Base-by-base conservation (phyloP, 2,329 filamentous ascomycete species). In the Helicocarpus griseus region DNA sequence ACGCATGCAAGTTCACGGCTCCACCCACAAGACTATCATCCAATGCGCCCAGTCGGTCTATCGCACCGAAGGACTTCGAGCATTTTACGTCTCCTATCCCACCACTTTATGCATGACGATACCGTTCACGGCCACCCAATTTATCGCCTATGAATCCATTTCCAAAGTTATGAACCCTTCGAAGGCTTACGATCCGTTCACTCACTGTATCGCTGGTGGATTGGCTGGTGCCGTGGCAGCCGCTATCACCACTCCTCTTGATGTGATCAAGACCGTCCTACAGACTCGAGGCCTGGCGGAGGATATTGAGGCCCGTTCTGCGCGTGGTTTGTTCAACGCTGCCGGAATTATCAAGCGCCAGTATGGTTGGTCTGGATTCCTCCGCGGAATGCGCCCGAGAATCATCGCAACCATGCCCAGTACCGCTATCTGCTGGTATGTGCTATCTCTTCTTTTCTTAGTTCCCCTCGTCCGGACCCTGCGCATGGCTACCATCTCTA, bases 21-120 rank as follows among this genome's bases (percentile, higher is more conserved):
- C 91, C n/a, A 83, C 83, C 59, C 95, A 97, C 73, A 85, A 84
- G 62, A 89, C 86, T 21, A 85, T 97, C 72, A 68, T 78, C 52
- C 86, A 96, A 66, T 98, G 93, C 75, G 91, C 91, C 52, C 82
- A 79, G 65, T 85, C 88, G 59, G 86, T 98, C 55, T 95, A 95
- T 73, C 82, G 79, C 62, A 85, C 82, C 49, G 93, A 98, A 71
- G 93, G 93, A 50, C 69, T 97, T 43, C 80, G 83, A 48, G 91
- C 93, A 51, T 98, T 98, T 73, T 98, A 98, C 74, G 85, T 98
- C 62, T 98, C 93, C 22, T 98, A 98, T 69, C 93, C 93, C 14
- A 98, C 93, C 19, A 98, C 93, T 2, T 77, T 98, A 26, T 95
- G 89, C 64, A 98, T 98, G 93, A 97, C 93, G 13, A 89, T 98